Conservation (phyloP, 31 red algal species). For the Endocladia muricata region DNA sequence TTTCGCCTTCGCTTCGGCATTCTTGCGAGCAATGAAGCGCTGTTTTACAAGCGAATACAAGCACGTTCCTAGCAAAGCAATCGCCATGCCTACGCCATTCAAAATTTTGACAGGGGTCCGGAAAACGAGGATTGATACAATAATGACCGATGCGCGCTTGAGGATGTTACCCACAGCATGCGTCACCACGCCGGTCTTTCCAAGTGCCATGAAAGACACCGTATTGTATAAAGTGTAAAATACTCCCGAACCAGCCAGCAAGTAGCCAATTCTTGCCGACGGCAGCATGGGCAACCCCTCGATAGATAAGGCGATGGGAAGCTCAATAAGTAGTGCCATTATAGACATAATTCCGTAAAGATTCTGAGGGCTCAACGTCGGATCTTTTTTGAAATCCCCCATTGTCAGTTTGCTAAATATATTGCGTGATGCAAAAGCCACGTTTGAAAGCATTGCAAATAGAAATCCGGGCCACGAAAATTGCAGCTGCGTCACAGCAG, state of each 20-base stretch:
- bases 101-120: constrained; percentile 79
- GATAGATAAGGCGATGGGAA: constrained; percentile 81
- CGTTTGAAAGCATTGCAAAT: constrained; percentile 95
- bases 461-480: constrained; percentile 97
- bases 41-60: constrained; percentile 95
- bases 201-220: constrained; percentile 90
- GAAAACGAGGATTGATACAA: constrained; percentile 92
- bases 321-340: constrained; percentile 77
- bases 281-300: constrained; percentile 66
- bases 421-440: constrained; percentile 94
- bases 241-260: constrained; percentile 73
- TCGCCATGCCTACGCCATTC: constrained; percentile 72
- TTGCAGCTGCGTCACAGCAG: constrained; percentile 85
- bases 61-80: constrained; percentile 84
- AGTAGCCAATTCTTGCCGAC: constrained; percentile 44
- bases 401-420: constrained; percentile 94
- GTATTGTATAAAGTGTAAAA: constrained; percentile 98
- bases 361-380: constrained; percentile 91
- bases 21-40: no score
- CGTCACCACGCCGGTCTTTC: constrained; percentile 85
- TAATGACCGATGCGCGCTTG: constrained; percentile 96
- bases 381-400: constrained; percentile 81
- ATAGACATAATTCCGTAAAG: constrained; percentile 91
- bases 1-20: no score
- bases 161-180: constrained; percentile 98